phyloP scores from a whole-genome alignment of 2,329 filamentous ascomycete species.

The Claviceps fusiformis region DNA sequence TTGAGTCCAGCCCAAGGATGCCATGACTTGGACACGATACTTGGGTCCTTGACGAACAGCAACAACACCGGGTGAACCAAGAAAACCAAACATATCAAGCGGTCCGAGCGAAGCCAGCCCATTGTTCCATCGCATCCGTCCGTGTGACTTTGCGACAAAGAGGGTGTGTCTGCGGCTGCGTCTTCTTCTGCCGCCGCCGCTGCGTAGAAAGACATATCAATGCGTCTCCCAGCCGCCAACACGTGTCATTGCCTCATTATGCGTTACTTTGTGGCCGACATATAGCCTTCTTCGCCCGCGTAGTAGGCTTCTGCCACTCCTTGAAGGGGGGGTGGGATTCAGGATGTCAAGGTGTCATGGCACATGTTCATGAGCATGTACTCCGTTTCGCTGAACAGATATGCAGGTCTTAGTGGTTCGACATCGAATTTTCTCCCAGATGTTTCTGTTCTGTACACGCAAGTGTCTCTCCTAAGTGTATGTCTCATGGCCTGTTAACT shows the following conservation, averaged over 20 bases:
- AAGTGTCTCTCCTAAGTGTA: neutral
- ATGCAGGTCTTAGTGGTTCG: neutral
- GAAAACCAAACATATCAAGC: neutral
- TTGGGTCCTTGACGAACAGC: neutral
- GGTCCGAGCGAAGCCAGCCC: neutral
- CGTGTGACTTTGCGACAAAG: neutral
- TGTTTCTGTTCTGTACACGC: neutral
- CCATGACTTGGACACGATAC: neutral
- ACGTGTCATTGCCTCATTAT: constrained; percentile 5
- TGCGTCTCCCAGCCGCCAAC: constrained; percentile 1
- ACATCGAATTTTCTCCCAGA: neutral
- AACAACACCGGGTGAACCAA: neutral
- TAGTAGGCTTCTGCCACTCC: neutral
- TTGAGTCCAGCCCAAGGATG: neutral
- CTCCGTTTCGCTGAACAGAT: neutral
- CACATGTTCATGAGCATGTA: neutral
- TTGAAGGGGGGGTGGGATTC: neutral
- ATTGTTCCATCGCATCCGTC: neutral
- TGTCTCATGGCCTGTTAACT: neutral
- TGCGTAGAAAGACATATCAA: neutral
- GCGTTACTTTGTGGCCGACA: neutral
- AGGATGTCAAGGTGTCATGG: neutral
- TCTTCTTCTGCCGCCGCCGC: neutral
- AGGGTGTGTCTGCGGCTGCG: neutral
- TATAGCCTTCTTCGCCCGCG: neutral